Evolutionary conservation across 1,284 basidiomycete genomes (phyloP), one percentile per base, ranked within the genome.

Genomic region (Chondrostereum purpureum): DNA sequence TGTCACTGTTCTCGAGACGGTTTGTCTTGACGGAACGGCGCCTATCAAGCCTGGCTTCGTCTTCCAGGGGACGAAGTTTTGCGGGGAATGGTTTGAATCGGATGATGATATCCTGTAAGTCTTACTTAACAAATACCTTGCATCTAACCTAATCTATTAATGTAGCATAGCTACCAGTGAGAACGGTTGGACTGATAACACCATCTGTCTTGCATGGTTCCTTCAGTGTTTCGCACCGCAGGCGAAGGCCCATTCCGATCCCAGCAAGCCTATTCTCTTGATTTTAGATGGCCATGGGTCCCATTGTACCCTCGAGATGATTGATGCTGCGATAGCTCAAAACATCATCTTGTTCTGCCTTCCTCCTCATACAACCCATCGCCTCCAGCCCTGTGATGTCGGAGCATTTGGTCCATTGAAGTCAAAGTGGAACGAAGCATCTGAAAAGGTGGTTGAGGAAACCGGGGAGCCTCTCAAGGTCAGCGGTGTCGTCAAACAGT

Each of bases 171-270:
- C 55, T 1, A 23, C 35, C 14, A 65, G 64, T 1, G 50, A 46
- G 3, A 69, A 68, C 39, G 67, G 70, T 2, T 73, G 67, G 69
- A 73, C 67, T 4, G 63, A 68, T 39, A 53, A 66, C 16, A 59
- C 63, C 22, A 52, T 67, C 13, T 58, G 65, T 12, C 6, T 34
- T 0, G 39, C 53, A 10, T 72, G 67, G 69, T 51, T 72, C 23
- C 44, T 60, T 39, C 52, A 59, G 55, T 55, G 60, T 43, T 63
- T 73, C 46, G 52, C 65, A 4, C 66, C 65, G 2, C 31, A 51
- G 10, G 58, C 62, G 11, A 48, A 46, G 14, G 55, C 36, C 4
- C 49, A 51, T 5, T 11, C 60, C 31, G 44, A 43, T 6, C 44
- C 52, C 1, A 51, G 53, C 5, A 54, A 55, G 4, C 60, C 61